These are phyloP conservation scores for Linnemannia schmuckeri DNA, from an alignment of 192 early-diverging fungal species.

Conservation along the genomic window DNA sequence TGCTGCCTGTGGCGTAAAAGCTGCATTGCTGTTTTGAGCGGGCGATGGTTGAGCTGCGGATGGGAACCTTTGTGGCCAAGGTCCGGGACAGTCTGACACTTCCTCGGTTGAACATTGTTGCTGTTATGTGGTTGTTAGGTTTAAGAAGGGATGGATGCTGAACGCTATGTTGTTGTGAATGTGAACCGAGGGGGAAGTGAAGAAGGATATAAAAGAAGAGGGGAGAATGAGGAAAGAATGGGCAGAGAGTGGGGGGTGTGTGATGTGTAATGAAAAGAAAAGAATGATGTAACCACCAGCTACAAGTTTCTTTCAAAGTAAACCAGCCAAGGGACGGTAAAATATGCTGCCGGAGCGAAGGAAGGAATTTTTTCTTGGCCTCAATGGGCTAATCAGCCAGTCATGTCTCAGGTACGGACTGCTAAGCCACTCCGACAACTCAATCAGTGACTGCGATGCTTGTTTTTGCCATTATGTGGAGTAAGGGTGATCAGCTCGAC, in stretches of 20 bases:
- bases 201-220: background rate
- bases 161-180: background rate
- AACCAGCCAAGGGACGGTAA: background rate
- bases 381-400: background rate
- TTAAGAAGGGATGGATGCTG: background rate
- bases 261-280: background rate
- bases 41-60: background rate
- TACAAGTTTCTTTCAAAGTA: background rate
- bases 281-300: background rate
- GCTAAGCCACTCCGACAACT: background rate
- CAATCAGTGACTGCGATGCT: background rate
- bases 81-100: background rate
- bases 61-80: background rate
- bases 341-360: background rate
- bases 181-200: background rate
- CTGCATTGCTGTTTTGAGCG: conserved; percentile 5
- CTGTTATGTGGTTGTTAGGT: background rate
- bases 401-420: background rate
- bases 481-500: background rate
- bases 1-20: conserved; percentile 10
- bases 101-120: background rate
- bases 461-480: background rate
- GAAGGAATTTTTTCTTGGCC: background rate
- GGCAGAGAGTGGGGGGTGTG: background rate
- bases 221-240: background rate